Percentiles rank a stretch among this genome's conserved stretches.
Evolutionary conservation across 106 monocot genomes (phyloP).

Genomic region (Platanthera zijinensis): DNA sequence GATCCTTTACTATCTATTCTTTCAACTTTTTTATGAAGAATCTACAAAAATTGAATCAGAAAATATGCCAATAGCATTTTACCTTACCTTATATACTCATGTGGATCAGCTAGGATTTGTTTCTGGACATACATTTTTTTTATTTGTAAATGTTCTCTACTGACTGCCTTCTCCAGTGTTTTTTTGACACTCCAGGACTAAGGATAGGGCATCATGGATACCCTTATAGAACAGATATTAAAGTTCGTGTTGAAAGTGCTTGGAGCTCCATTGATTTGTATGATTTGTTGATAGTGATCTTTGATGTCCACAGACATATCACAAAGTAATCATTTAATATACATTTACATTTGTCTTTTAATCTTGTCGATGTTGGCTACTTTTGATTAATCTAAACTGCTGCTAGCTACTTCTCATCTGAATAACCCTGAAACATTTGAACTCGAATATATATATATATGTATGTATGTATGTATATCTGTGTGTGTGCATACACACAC

Average conservation of each 20-base stretch:
- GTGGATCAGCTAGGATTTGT: neutral
- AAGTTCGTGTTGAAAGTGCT: slow-evolving; percentile 84
- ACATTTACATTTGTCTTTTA: neutral
- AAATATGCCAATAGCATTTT: too few species aligned
- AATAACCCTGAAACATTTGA: neutral
- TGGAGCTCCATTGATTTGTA: slow-evolving; percentile 78
- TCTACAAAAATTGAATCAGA: too few species aligned
- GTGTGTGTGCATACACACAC: too few species aligned
- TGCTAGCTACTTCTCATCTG: neutral
- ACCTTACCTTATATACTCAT: too few species aligned
- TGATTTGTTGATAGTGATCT: slow-evolving; percentile 87
- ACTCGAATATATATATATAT: neutral
- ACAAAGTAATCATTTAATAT: slow-evolving; percentile 34
- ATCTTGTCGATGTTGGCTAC: neutral
- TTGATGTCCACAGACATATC: slow-evolving; percentile 91
- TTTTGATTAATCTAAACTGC: neutral
- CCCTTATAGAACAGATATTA: slow-evolving; percentile 77
- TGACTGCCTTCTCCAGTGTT: slow-evolving; percentile 50
- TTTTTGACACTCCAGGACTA: slow-evolving; percentile 97
- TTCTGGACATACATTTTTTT: neutral
- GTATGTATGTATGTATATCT: too few species aligned
- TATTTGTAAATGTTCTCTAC: neutral
- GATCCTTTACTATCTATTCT: too few species aligned
- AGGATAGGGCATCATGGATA: slow-evolving; percentile 64
- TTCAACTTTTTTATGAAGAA: too few species aligned